Evolutionary conservation across 768 basidiomycete species (phyloP).

Genomic region (Phaeolepiota aurea): DNA sequence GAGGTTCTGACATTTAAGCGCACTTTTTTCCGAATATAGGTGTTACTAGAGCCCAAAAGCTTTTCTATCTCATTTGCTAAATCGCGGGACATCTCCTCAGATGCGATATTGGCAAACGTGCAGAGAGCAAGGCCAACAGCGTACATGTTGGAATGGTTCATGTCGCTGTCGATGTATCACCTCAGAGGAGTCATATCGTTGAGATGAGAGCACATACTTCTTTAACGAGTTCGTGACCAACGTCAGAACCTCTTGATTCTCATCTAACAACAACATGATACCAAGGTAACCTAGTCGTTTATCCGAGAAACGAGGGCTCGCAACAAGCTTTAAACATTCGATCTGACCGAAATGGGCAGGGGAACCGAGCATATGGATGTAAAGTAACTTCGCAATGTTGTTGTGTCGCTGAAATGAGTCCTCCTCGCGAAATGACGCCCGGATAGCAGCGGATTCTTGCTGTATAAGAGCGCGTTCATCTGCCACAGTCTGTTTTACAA

Average conservation of each 20-base stretch:
- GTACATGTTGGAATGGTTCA: conserved; percentile 99
- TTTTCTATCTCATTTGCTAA: conserved; percentile 97
- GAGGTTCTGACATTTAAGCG: conserved; percentile 9
- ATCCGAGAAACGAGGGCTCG: conserved; percentile 91
- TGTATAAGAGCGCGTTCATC: conserved; percentile 97
- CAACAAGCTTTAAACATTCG: conserved; percentile 91
- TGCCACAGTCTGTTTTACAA: conserved; percentile 73
- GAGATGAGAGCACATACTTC: conserved; percentile 56
- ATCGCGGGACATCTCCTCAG: conserved; percentile 99
- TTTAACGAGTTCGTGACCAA: conserved; percentile 97
- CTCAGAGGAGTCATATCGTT: neutral
- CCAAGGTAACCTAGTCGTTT: conserved; percentile 95
- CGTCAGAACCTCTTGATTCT: conserved; percentile 95
- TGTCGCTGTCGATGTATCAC: conserved; percentile 55
- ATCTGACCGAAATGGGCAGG: conserved; percentile 99
- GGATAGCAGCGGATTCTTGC: conserved; percentile 94
- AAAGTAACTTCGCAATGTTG: conserved; percentile 95
- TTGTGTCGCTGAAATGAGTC: conserved; percentile 93
- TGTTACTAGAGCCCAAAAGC: conserved; percentile 92
- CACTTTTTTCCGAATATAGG: conserved; percentile 98
- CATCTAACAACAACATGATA: conserved; percentile 95
- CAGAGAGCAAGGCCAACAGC: conserved; percentile 94
- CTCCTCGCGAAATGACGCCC: conserved; percentile 95
- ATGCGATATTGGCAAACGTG: conserved; percentile 98
- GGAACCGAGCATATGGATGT: conserved; percentile 98